These are phyloP conservation scores for Metschnikowia vanudenii DNA, from an alignment of 805 yeast species.

Conservation along the genomic window DNA sequence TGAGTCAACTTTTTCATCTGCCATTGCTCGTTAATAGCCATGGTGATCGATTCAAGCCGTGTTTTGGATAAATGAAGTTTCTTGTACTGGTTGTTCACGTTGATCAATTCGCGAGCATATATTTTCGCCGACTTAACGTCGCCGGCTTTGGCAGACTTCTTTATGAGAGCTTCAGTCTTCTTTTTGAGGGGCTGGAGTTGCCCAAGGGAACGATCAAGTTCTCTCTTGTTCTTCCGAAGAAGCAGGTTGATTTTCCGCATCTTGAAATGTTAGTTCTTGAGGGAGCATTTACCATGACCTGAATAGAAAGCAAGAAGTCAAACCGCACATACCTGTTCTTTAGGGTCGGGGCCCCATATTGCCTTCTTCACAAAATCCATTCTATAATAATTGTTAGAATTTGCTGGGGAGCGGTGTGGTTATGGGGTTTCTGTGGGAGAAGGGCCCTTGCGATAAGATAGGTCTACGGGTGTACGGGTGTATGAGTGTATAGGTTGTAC, in stretches of 20 bases:
- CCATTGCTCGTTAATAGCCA: conserved; percentile 91
- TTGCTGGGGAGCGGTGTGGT: not conserved
- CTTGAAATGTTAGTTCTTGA: conserved; percentile 23
- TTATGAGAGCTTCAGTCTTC: conserved; percentile 77
- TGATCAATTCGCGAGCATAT: conserved; percentile 79
- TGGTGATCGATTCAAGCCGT: conserved; percentile 76
- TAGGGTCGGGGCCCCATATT: conserved; percentile 96
- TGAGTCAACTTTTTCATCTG: conserved; percentile 80
- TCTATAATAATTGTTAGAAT: not conserved
- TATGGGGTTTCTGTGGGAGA: not conserved
- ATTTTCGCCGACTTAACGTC: conserved; percentile 73
- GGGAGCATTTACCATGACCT: not conserved
- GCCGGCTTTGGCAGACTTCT: conserved; percentile 69
- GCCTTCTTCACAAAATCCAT: conserved; percentile 88
- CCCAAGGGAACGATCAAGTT: conserved; percentile 73
- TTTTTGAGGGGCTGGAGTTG: conserved; percentile 58
- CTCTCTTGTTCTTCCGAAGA: conserved; percentile 81
- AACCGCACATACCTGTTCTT: conserved; percentile 60
- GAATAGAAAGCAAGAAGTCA: not conserved
- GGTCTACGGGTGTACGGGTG: conserved; percentile 10
- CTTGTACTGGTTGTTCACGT: conserved; percentile 68
- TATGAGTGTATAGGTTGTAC: no score
- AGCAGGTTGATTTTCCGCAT: conserved; percentile 74
- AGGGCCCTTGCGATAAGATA: conserved; percentile 6
- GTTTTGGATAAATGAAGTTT: conserved; percentile 80